Conservation (phyloP, 257 asterid species). For the Solanum okadae region DNA sequence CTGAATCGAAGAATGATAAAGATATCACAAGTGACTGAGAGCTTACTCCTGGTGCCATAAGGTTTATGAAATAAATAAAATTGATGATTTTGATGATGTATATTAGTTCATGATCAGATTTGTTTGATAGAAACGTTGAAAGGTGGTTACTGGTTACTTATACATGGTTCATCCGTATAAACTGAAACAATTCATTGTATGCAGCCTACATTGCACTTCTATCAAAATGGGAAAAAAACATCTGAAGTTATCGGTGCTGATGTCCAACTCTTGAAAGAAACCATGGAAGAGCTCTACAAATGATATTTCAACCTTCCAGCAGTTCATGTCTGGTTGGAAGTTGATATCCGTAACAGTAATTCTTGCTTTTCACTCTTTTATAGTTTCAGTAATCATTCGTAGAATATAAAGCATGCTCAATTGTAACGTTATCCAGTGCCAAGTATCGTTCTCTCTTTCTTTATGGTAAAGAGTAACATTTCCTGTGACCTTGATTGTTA, state of each 20-base stretch:
- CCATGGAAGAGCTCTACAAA: slow-evolving; percentile 71
- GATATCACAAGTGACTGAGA: not conserved
- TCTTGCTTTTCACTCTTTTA: not conserved
- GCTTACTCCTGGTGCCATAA: not conserved
- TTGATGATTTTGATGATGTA: not conserved
- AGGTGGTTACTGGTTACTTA: no score
- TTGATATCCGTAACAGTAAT: not conserved
- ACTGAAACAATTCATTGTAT: not conserved
- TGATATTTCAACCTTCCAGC: slow-evolving; percentile 12
- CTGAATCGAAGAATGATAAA: not conserved
- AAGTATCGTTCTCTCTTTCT: not conserved
- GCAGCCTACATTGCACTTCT: slow-evolving; percentile 95
- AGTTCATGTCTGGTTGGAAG: not conserved
- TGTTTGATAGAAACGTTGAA: not conserved
- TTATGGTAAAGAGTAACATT: not conserved
- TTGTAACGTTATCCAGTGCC: not conserved
- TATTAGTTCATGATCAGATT: not conserved
- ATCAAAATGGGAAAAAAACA: slow-evolving; percentile 71
- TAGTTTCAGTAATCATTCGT: not conserved
- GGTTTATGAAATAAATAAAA: not conserved
- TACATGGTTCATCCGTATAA: not conserved
- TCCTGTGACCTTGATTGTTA: not conserved
- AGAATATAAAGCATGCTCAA: not conserved
- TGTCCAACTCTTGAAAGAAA: slow-evolving; percentile 56
- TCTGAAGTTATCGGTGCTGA: slow-evolving; percentile 78